These are phyloP conservation scores for Penicillium thymicola DNA, from an alignment of 2,329 filamentous ascomycete species.

Conservation along the genomic window DNA sequence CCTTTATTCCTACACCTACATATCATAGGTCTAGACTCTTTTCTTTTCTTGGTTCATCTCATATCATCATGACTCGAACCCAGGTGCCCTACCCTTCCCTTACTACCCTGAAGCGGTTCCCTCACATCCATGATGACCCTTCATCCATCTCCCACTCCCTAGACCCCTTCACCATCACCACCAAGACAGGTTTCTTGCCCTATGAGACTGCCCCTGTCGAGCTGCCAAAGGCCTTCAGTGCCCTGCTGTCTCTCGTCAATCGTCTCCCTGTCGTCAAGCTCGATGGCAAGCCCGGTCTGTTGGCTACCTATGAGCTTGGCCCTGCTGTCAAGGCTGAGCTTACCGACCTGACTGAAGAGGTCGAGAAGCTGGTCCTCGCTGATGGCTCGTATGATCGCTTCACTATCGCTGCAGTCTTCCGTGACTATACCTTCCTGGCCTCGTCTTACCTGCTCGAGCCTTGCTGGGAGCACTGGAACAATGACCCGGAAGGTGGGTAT, in stretches of 20 bases:
- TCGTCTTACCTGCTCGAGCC: slow-evolving; percentile 89
- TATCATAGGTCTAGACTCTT: background rate
- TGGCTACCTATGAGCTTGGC: slow-evolving; percentile 71
- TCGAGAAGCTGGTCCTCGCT: slow-evolving; percentile 61
- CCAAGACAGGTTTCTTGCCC: slow-evolving; percentile 46
- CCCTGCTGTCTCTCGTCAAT: slow-evolving; percentile 67
- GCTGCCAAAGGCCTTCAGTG: slow-evolving; percentile 70
- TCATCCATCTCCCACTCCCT: slow-evolving; percentile 39
- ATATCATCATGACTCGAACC: slow-evolving; percentile 35
- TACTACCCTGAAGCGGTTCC: slow-evolving; percentile 41
- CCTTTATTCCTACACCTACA: background rate
- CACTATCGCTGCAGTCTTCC: slow-evolving; percentile 79
- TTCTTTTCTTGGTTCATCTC: background rate
- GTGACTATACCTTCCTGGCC: slow-evolving; percentile 88
- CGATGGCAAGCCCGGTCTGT: slow-evolving; percentile 70
- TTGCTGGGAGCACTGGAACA: slow-evolving; percentile 70
- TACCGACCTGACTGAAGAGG: slow-evolving; percentile 68
- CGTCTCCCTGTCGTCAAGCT: slow-evolving; percentile 76
- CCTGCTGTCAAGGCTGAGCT: slow-evolving; percentile 70
- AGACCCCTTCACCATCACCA: slow-evolving; percentile 50
- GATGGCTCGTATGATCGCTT: slow-evolving; percentile 65
- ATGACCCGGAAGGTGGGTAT: slow-evolving; percentile 63
- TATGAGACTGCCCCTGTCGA: slow-evolving; percentile 40
- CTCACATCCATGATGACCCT: slow-evolving; percentile 45
- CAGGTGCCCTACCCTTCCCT: slow-evolving; percentile 31